Evolutionary conservation across 768 basidiomycete species (phyloP), one percentile per base, ranked within the genome.

Genomic region (Atractiella rhizophila): DNA sequence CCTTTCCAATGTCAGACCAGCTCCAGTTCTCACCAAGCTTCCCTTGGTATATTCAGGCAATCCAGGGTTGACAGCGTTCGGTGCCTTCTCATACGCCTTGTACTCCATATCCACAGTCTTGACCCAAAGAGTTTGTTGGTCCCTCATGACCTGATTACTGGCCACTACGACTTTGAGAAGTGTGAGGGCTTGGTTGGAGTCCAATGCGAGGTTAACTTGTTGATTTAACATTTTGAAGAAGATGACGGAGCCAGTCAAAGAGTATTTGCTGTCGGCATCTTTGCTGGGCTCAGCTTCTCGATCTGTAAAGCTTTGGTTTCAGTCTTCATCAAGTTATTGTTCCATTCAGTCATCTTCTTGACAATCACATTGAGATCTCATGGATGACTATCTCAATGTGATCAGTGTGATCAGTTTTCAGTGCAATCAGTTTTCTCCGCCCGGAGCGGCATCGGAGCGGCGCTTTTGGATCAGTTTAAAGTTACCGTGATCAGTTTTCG

Each of bases 311-410:
- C 80, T 15, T 68, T 64, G 18, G 77, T 62, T 57, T 96, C 88
- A 15, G 79, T 76, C 56, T 73, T 76, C 77, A 91, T 86, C 39
- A 96, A 66, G 57, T 91, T 96, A 33, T 67, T 61, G 5, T 81
- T 76, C 91, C 91, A 98, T 57, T 98, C 88, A 59, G 94, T 86
- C 38, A 96, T 73, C 58, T 94, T 94, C 58, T 68, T 70, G 56
- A 91, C 71, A 58, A 98, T 86, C 46, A 96, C 68, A 48, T 73
- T 71, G 39, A 91, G 71, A 60, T 98, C n/a, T n/a, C n/a, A n/a
- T n/a, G n/a, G n/a, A n/a, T n/a, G n/a, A n/a, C n/a, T n/a, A n/a
- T n/a, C n/a, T n/a, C n/a, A n/a, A n/a, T n/a, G n/a, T n/a, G n/a
- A n/a, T n/a, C n/a, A n/a, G n/a, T n/a, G n/a, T n/a, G n/a, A n/a